These are phyloP conservation scores for Melastoma malabathricum DNA, from an alignment of 345 rosid species.

Conservation along the genomic window DNA sequence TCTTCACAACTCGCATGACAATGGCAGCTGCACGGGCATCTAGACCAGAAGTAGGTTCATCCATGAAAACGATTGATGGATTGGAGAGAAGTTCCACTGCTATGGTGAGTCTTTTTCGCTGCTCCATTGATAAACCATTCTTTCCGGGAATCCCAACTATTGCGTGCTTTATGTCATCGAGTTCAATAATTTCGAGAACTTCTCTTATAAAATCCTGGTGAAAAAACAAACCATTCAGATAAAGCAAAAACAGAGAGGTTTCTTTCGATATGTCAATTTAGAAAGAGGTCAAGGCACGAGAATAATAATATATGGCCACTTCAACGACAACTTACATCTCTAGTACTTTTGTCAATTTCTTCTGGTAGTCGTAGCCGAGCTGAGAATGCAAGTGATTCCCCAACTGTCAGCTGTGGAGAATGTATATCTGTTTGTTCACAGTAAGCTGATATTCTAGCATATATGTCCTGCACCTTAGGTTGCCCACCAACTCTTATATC, in stretches of 20 bases:
- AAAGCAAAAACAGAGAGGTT: neutral
- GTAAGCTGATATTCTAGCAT: slow-evolving; percentile 50
- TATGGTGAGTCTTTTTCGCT: slow-evolving; percentile 12
- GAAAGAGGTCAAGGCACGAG: too few relatives aligned
- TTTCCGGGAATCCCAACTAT: slow-evolving; percentile 11
- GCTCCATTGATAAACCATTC: slow-evolving; percentile 9
- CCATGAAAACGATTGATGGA: slow-evolving; percentile 13
- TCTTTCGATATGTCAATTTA: too few relatives aligned
- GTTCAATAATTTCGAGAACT: slow-evolving; percentile 11
- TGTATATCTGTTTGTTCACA: slow-evolving; percentile 55
- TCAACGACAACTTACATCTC: slow-evolving; percentile 24
- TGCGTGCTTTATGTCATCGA: slow-evolving; percentile 8
- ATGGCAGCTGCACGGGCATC: slow-evolving; percentile 12
- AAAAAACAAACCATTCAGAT: slow-evolving; percentile 1
- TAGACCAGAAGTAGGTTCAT: slow-evolving; percentile 11
- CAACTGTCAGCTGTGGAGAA: slow-evolving; percentile 43
- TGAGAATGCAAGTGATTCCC: slow-evolving; percentile 40
- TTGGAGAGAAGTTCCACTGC: slow-evolving; percentile 13
- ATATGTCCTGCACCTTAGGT: slow-evolving; percentile 41
- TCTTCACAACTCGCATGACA: slow-evolving; percentile 11
- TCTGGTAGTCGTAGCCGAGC: slow-evolving; percentile 36
- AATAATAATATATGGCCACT: too few relatives aligned
- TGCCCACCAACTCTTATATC: slow-evolving; percentile 38
- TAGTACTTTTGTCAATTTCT: slow-evolving; percentile 14
- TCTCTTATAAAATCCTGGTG: slow-evolving; percentile 8